Percentiles rank a stretch among this genome's conserved stretches.
These are phyloP conservation scores for Dacryopinax spathularia DNA, from an alignment of 768 basidiomycete genomes.

Conservation along the genomic window DNA sequence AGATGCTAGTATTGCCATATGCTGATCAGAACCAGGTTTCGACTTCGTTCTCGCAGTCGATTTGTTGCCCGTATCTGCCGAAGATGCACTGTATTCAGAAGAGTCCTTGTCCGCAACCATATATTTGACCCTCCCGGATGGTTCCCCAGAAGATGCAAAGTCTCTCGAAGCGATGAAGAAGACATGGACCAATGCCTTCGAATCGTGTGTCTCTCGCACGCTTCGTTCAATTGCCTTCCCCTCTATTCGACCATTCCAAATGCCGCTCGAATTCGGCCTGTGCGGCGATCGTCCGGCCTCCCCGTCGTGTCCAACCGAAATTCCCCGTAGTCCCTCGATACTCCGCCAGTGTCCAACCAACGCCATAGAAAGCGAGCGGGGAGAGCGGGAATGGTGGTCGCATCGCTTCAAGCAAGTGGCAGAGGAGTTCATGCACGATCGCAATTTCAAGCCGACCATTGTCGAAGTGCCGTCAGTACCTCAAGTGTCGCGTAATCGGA, in stretches of 20 bases:
- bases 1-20: neutral
- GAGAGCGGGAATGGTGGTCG: slow-evolving; percentile 65
- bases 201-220: slow-evolving; percentile 38
- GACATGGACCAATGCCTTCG: slow-evolving; percentile 42
- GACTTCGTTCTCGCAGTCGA: slow-evolving; percentile 34
- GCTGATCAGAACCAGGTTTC: slow-evolving; percentile 14
- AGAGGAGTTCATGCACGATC: slow-evolving; percentile 12
- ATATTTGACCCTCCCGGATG: slow-evolving; percentile 22
- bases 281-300: neutral
- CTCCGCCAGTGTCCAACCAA: slow-evolving; percentile 37
- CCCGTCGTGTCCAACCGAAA: slow-evolving; percentile 30
- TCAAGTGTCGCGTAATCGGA: neutral
- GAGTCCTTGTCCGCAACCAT: slow-evolving; percentile 25
- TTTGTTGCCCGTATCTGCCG: slow-evolving; percentile 33
- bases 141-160: slow-evolving; percentile 4
- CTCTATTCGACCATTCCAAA: slow-evolving; percentile 18
- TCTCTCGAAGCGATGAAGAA: slow-evolving; percentile 17
- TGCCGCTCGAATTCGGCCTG: slow-evolving; percentile 12
- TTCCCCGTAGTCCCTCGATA: slow-evolving; percentile 45
- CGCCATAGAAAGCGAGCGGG: slow-evolving; percentile 36
- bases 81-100: slow-evolving; percentile 26
- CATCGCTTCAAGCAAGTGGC: slow-evolving; percentile 46
- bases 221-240: slow-evolving; percentile 32
- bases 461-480: neutral
- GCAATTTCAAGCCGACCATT: neutral